phyloP scores from a whole-genome alignment of 2,329 filamentous ascomycete species.

The Aphanocladium album region DNA sequence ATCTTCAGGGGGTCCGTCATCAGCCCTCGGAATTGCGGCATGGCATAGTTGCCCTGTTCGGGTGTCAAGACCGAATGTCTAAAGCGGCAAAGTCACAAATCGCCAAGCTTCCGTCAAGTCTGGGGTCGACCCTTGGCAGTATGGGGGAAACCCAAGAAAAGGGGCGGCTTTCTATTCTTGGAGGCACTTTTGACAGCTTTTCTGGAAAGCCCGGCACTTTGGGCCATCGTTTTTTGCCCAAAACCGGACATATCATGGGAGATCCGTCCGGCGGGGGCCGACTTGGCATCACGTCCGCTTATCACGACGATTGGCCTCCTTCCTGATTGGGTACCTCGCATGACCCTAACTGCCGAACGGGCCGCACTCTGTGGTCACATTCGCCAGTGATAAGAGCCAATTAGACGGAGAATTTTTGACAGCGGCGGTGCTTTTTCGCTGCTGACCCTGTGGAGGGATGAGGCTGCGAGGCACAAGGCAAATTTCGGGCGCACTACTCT shows the following conservation, averaged over 20 bases:
- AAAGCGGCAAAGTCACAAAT: neutral
- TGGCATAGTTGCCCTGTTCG: neutral
- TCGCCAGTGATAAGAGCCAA: neutral
- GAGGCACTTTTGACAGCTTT: neutral
- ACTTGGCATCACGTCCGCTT: constrained; percentile 1
- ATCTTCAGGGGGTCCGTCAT: neutral
- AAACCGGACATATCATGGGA: neutral
- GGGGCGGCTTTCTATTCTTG: neutral
- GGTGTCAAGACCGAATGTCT: neutral
- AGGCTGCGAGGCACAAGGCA: neutral
- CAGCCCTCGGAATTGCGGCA: constrained; percentile 5
- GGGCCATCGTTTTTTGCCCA: neutral
- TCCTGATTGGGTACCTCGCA: neutral
- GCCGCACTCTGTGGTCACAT: neutral
- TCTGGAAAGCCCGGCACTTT: neutral
- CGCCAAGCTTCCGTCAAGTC: neutral
- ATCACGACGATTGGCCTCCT: neutral
- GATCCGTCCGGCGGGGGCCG: constrained; percentile 2
- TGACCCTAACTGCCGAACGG: neutral
- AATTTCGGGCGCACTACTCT: neutral
- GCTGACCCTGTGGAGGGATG: neutral
- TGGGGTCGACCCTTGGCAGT: neutral
- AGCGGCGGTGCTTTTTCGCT: neutral
- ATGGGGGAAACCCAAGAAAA: too few species aligned
- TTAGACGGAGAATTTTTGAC: neutral